Percentiles rank a stretch among this genome's conserved stretches.
phyloP scores from a whole-genome alignment of 1,284 basidiomycete species.

The Ustilago trichophora region DNA sequence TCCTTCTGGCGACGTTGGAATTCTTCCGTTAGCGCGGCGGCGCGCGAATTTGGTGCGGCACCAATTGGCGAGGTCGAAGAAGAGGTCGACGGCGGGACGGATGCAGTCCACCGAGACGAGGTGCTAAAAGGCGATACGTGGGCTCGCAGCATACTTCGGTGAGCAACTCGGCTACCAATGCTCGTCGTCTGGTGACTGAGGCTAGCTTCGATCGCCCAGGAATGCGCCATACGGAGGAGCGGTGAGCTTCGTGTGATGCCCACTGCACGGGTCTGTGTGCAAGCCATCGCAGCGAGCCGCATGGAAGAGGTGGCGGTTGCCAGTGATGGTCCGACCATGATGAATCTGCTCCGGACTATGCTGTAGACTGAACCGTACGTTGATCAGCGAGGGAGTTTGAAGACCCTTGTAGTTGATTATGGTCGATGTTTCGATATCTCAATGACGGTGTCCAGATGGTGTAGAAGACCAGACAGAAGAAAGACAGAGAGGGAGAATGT shows the following conservation, averaged over 20 bases:
- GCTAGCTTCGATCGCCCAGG: slow-evolving; percentile 33
- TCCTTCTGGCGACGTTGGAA: slow-evolving; percentile 35
- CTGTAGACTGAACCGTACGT: too few species aligned
- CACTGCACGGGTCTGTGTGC: too few species aligned
- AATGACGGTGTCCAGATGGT: too few species aligned
- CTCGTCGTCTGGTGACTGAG: too few species aligned
- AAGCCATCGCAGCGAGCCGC: slow-evolving; percentile 10
- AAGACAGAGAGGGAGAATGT: too few species aligned
- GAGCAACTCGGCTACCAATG: neutral
- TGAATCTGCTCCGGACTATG: too few species aligned
- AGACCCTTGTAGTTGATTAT: too few species aligned
- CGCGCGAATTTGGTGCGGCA: slow-evolving; percentile 2
- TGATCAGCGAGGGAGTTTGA: too few species aligned
- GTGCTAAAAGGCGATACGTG: slow-evolving; percentile 20
- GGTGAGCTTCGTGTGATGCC: slow-evolving; percentile 13
- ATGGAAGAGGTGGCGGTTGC: slow-evolving; percentile 6
- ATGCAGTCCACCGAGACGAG: neutral
- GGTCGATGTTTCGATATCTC: too few species aligned
- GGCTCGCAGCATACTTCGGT: slow-evolving; percentile 1
- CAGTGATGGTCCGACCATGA: slow-evolving; percentile 10
- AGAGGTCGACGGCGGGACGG: slow-evolving; percentile 4
- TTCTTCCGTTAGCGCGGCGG: slow-evolving; percentile 24
- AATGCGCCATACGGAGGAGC: slow-evolving; percentile 34
- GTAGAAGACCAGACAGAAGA: too few species aligned
- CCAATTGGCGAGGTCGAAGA: neutral